Percentiles rank a stretch among this genome's conserved stretches.
Conservation (phyloP, 495 filamentous ascomycete species). For the Elaphomyces granulatus region DNA sequence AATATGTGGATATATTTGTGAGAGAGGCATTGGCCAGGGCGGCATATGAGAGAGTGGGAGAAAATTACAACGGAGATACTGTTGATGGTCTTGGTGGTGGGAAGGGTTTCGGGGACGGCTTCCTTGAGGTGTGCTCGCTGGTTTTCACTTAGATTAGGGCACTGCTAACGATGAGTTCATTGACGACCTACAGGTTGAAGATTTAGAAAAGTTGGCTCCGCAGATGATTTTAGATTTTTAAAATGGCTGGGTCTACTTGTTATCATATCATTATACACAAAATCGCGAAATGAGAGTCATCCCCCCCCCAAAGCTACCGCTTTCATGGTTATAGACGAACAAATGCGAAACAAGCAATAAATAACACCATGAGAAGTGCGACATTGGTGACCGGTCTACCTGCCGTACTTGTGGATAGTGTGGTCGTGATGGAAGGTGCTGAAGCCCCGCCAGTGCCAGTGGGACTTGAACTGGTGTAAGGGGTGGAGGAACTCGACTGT, state of each 20-base stretch:
- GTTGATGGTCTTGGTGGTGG: constrained; percentile 13
- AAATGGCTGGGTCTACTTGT: not conserved
- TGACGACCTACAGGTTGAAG: constrained; percentile 28
- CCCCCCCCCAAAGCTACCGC: too few relatives aligned
- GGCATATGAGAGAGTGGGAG: constrained; percentile 45
- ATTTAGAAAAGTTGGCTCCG: constrained; percentile 82
- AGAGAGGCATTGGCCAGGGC: constrained; percentile 79
- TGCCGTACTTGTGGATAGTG: not conserved
- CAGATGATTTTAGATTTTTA: constrained; percentile 82
- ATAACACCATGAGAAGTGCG: constrained; percentile 1
- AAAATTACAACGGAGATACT: constrained; percentile 6
- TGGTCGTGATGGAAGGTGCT: not conserved
- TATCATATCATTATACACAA: too few relatives aligned
- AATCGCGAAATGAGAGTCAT: too few relatives aligned
- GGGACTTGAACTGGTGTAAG: not conserved
- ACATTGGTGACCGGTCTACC: not conserved
- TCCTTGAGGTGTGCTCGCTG: constrained; percentile 62
- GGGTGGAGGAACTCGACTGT: not conserved
- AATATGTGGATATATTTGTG: constrained; percentile 88
- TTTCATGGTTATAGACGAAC: not conserved
- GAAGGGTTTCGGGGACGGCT: constrained; percentile 33
- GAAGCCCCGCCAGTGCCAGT: not conserved
- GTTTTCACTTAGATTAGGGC: too few relatives aligned
- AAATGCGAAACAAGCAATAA: not conserved
- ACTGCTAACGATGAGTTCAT: constrained; percentile 6